phyloP scores from a whole-genome alignment of 495 filamentous ascomycete genomes.

The Aspergillus wentii region DNA sequence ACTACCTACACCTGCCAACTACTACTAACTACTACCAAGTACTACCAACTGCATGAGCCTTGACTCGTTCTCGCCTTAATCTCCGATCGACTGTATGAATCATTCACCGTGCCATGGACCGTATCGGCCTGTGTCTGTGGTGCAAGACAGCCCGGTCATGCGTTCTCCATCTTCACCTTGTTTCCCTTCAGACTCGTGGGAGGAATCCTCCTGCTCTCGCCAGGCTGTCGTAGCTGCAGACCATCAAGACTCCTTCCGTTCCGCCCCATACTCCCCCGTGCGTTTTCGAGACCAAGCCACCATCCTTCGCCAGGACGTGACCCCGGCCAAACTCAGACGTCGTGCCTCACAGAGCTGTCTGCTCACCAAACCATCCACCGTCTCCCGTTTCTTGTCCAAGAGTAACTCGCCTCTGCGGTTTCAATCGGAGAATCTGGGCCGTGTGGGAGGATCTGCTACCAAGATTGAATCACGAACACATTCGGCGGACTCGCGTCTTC shows the following conservation, averaged over 20 bases:
- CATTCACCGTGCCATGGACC: conserved; percentile 33
- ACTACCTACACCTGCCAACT: too few relatives aligned
- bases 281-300: conserved; percentile 7
- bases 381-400: conserved; percentile 37
- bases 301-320: conserved; percentile 10
- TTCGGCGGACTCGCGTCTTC: conserved; percentile 36
- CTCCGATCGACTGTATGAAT: conserved; percentile 28
- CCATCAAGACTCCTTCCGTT: conserved; percentile 10
- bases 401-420: conserved; percentile 34
- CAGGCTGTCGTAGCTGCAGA: conserved; percentile 11
- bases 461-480: conserved; percentile 26
- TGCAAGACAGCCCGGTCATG: conserved; percentile 27
- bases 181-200: conserved; percentile 10
- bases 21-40: too few relatives aligned
- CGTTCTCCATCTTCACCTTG: conserved; percentile 16
- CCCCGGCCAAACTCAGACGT: conserved; percentile 26
- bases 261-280: conserved; percentile 15
- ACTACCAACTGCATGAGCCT: too few relatives aligned
- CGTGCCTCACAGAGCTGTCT: conserved; percentile 40
- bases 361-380: conserved; percentile 31
- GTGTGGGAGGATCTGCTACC: conserved; percentile 17
- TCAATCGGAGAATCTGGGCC: conserved; percentile 34
- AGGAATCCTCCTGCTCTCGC: conserved; percentile 7
- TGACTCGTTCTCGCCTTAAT: not conserved
- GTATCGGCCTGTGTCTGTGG: conserved; percentile 21